These are phyloP conservation scores for Backusella australiensis DNA, from an alignment of 192 early-diverging fungal genomes.

Conservation along the genomic window DNA sequence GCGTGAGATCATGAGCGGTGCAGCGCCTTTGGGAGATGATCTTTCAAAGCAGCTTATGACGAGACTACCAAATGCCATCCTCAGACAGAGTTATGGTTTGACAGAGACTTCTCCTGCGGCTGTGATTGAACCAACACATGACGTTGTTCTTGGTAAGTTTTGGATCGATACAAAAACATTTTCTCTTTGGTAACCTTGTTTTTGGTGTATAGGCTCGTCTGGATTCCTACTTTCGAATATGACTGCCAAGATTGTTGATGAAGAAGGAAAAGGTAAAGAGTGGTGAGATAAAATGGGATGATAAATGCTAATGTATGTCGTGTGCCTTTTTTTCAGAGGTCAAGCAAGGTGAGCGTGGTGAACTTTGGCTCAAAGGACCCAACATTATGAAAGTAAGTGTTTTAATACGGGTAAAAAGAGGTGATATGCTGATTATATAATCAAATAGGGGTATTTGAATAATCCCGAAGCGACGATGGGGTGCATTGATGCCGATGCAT, in stretches of 20 bases:
- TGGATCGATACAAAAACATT: not conserved
- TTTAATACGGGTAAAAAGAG: not conserved
- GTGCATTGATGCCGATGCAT: slow-evolving; percentile 49
- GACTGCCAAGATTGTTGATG: slow-evolving; percentile 72
- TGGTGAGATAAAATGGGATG: not conserved
- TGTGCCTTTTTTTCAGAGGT: slow-evolving; percentile 35
- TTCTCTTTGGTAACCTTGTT: not conserved
- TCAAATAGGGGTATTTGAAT: slow-evolving; percentile 40
- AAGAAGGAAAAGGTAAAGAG: slow-evolving; percentile 51
- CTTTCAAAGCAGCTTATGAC: slow-evolving; percentile 34
- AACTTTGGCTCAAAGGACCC: slow-evolving; percentile 74
- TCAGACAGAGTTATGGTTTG: slow-evolving; percentile 74
- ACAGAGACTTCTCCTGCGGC: slow-evolving; percentile 65
- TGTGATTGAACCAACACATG: slow-evolving; percentile 26
- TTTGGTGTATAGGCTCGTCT: slow-evolving; percentile 44
- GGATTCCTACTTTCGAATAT: slow-evolving; percentile 72
- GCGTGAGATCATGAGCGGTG: slow-evolving; percentile 51
- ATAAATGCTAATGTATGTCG: too few species aligned
- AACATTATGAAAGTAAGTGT: slow-evolving; percentile 70
- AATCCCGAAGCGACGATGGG: slow-evolving; percentile 42
- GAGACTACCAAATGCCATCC: slow-evolving; percentile 16
- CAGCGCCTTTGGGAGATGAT: slow-evolving; percentile 63
- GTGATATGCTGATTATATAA: not conserved
- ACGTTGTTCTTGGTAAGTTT: slow-evolving; percentile 32
- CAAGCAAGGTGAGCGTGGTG: slow-evolving; percentile 58